Conservation (phyloP, 768 basidiomycete genomes). For the Auricularia cornea region DNA sequence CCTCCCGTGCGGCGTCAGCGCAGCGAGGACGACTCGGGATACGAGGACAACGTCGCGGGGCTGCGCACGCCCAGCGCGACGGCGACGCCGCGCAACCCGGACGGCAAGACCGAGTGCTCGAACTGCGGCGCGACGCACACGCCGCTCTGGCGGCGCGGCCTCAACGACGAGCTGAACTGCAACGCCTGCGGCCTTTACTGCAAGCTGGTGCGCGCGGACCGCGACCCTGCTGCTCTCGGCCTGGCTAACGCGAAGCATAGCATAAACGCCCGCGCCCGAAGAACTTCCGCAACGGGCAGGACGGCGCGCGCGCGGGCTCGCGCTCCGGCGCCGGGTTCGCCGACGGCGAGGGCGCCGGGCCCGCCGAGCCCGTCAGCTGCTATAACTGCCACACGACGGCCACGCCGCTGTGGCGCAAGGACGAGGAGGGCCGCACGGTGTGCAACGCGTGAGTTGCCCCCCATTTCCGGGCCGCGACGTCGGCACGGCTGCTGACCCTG, state of each 20-base stretch:
- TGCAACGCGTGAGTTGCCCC: slow-evolving; percentile 68
- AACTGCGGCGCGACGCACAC: slow-evolving; percentile 88
- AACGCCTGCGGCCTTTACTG: slow-evolving; percentile 86
- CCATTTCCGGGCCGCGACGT: not conserved
- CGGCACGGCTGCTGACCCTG: not conserved
- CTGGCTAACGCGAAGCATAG: slow-evolving; percentile 31
- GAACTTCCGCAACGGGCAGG: slow-evolving; percentile 76
- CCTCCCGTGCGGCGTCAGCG: slow-evolving; percentile 54
- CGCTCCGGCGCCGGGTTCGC: not conserved
- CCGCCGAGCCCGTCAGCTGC: slow-evolving; percentile 54
- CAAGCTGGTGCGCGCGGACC: slow-evolving; percentile 51
- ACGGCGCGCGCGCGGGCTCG: not conserved
- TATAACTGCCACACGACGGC: slow-evolving; percentile 87
- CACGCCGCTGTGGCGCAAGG: slow-evolving; percentile 84
- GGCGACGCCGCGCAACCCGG: slow-evolving; percentile 40
- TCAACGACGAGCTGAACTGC: slow-evolving; percentile 85
- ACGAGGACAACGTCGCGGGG: not conserved
- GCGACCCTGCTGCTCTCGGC: not conserved
- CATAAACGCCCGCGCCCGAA: slow-evolving; percentile 86
- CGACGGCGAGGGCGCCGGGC: not conserved
- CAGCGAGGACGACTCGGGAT: slow-evolving; percentile 15
- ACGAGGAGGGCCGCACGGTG: slow-evolving; percentile 84
- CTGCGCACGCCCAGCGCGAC: not conserved
- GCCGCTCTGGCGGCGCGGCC: slow-evolving; percentile 75
- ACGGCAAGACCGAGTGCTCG: slow-evolving; percentile 74